These are phyloP conservation scores for Avicennia marina DNA, from an alignment of 257 asterid species.

Conservation along the genomic window DNA sequence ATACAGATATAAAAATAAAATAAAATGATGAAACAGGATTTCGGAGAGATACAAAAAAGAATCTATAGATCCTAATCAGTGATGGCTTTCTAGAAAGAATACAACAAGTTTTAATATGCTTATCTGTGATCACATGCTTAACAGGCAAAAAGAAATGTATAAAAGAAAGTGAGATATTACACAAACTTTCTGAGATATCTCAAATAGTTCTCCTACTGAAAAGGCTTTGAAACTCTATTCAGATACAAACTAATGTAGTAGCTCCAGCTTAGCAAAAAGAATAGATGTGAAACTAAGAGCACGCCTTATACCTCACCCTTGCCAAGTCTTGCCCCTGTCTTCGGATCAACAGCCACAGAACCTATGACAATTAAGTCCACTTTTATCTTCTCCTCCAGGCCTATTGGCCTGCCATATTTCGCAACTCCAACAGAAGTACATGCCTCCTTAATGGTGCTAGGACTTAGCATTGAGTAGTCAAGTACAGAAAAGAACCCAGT, in stretches of 20 bases:
- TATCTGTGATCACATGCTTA: neutral
- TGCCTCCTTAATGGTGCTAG: conserved; percentile 71
- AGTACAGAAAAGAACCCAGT: conserved; percentile 87
- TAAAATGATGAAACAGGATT: no score
- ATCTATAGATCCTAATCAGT: neutral
- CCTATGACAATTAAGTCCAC: conserved; percentile 89
- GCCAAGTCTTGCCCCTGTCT: conserved; percentile 94
- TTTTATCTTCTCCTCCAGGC: conserved; percentile 78
- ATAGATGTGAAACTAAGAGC: neutral
- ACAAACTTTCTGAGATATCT: conserved; percentile 1
- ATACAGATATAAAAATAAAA: no score
- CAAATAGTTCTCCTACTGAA: neutral
- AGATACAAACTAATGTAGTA: neutral
- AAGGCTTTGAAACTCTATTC: neutral
- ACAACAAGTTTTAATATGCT: neutral
- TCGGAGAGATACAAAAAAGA: no score
- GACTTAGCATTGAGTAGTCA: conserved; percentile 48
- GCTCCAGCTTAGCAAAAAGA: neutral
- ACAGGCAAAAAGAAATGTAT: neutral
- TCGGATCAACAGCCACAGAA: conserved; percentile 89
- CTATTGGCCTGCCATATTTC: conserved; percentile 83
- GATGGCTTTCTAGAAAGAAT: neutral
- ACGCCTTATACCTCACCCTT: conserved; percentile 75
- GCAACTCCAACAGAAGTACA: conserved; percentile 91
- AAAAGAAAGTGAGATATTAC: neutral